Evolutionary conservation across 805 yeast genomes (phyloP).

Genomic region (Metschnikowia santaceciliae): DNA sequence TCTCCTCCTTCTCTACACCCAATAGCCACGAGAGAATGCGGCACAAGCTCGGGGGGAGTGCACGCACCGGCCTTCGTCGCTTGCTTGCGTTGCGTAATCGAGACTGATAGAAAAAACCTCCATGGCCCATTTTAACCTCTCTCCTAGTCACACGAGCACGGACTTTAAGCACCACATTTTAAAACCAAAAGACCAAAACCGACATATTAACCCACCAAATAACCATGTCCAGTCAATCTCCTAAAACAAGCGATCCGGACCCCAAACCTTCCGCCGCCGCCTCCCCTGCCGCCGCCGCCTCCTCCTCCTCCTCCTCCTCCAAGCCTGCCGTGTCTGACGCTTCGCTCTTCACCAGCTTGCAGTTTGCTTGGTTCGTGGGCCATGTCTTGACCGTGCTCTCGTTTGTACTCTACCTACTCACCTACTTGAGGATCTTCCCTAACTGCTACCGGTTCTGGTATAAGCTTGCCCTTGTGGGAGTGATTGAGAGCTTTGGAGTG

Average conservation of each 20-base stretch:
- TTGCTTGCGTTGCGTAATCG: slow-evolving; percentile 5
- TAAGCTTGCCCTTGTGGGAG: slow-evolving; percentile 57
- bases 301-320: neutral
- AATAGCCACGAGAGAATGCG: neutral
- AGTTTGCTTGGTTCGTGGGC: slow-evolving; percentile 72
- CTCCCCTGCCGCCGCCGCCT: neutral
- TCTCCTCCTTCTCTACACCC: neutral
- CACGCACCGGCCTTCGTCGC: neutral
- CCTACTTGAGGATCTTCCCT: slow-evolving; percentile 30
- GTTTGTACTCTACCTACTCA: slow-evolving; percentile 28
- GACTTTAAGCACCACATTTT: no score
- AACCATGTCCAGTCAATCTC: neutral
- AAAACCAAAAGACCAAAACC: no score
- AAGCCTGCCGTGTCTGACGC: neutral
- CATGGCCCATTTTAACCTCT: neutral
- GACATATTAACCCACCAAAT: neutral
- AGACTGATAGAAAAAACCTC: neutral
- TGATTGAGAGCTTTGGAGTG: slow-evolving; percentile 70
- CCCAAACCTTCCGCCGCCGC: neutral
- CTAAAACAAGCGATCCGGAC: neutral
- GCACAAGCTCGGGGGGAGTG: neutral
- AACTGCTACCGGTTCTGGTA: slow-evolving; percentile 41
- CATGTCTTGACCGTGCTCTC: slow-evolving; percentile 34
- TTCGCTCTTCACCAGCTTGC: slow-evolving; percentile 39
- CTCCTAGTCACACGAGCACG: neutral